phyloP scores from a whole-genome alignment of 495 filamentous ascomycete genomes.

The Xylaria longipes region DNA sequence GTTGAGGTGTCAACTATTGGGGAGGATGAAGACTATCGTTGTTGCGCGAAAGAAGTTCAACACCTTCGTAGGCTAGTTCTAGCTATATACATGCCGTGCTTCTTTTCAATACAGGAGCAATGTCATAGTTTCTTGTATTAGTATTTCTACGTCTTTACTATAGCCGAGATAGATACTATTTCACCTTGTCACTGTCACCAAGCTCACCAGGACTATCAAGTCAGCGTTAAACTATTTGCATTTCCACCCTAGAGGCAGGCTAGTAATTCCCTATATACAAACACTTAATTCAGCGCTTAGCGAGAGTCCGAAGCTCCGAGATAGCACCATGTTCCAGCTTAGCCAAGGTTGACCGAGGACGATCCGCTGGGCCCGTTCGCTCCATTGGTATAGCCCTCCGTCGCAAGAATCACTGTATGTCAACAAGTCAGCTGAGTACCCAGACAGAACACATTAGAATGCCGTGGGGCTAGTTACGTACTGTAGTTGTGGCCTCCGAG shows the following conservation, averaged over 20 bases:
- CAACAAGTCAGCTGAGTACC: background rate
- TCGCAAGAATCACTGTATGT: conserved; percentile 57
- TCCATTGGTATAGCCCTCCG: conserved; percentile 60
- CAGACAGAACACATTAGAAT: background rate
- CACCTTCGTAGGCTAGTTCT: no score
- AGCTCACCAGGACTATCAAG: background rate
- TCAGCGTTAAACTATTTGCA: background rate
- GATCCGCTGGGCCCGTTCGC: conserved; percentile 23
- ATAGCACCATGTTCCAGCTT: background rate
- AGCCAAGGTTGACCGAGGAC: conserved; percentile 10
- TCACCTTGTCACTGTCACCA: background rate
- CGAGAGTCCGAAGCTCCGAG: background rate
- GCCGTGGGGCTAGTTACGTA: conserved; percentile 23
- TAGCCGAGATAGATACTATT: background rate
- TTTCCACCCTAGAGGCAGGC: background rate
- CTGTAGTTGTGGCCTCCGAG: conserved; percentile 61
- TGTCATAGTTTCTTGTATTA: background rate
- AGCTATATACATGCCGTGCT: no score
- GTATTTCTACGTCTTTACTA: background rate
- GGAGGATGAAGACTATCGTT: no score
- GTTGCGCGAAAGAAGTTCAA: no score
- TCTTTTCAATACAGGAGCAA: no score
- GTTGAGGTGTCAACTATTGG: no score
- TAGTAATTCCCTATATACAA: background rate
- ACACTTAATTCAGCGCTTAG: background rate